Evolutionary conservation across 495 filamentous ascomycete genomes (phyloP).

Genomic region (Penicillium longicatenatum): DNA sequence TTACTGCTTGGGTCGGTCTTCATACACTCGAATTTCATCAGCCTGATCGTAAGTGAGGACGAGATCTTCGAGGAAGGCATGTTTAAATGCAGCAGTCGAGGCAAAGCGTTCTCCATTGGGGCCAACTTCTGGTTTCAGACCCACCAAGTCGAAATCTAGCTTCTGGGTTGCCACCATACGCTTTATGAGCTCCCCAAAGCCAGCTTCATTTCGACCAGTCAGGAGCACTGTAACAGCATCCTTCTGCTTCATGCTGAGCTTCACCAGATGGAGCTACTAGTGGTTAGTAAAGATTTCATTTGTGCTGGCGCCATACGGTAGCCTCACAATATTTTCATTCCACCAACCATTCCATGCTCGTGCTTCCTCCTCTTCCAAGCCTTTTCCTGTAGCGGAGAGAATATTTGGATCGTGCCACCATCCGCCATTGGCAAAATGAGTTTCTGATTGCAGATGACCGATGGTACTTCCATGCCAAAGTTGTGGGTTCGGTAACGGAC

Average conservation of each 20-base stretch:
- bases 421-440: conserved; percentile 80
- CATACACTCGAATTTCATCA: conserved; percentile 75
- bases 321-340: conserved; percentile 82
- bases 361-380: conserved; percentile 78
- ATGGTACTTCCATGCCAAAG: conserved; percentile 81
- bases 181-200: conserved; percentile 78
- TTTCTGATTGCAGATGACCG: conserved; percentile 70
- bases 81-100: conserved; percentile 87
- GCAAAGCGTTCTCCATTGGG: conserved; percentile 74
- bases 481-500: conserved; percentile 83
- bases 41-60: conserved; percentile 82
- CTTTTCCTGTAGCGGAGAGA: conserved; percentile 82
- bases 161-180: conserved; percentile 77
- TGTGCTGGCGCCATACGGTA: not conserved
- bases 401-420: conserved; percentile 97
- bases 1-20: conserved; percentile 67
- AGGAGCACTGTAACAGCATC: conserved; percentile 85
- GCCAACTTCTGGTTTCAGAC: conserved; percentile 81
- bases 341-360: conserved; percentile 93
- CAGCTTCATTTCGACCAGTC: conserved; percentile 79
- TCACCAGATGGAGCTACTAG: conserved; percentile 68
- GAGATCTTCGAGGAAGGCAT: conserved; percentile 74
- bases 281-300: conserved; percentile 30
- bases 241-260: conserved; percentile 81
- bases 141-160: conserved; percentile 86